These are phyloP conservation scores for Diversispora epigaea DNA, from an alignment of 192 early-diverging fungal genomes.

Conservation along the genomic window DNA sequence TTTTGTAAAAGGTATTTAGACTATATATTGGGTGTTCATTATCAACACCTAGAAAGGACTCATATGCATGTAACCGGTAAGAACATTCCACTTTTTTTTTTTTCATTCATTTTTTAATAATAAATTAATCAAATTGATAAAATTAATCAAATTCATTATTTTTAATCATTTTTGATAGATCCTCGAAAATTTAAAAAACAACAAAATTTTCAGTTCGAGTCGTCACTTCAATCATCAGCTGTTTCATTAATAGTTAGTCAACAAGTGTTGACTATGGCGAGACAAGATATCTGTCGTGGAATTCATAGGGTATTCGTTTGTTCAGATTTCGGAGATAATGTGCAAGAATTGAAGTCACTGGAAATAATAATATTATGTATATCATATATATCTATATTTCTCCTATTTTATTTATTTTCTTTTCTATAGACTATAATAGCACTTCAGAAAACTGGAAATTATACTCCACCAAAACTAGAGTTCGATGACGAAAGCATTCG, in stretches of 20 bases:
- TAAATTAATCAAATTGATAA: too few relatives aligned
- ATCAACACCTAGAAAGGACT: conserved; percentile 29
- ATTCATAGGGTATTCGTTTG: conserved; percentile 15
- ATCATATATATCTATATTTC: not conserved
- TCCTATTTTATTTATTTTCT: not conserved
- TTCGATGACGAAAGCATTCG: conserved; percentile 29
- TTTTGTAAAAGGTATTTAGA: conserved; percentile 29
- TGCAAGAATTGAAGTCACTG: not conserved
- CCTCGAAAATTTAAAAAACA: conserved; percentile 3
- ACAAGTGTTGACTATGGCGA: conserved; percentile 7
- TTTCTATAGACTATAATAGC: conserved; percentile 24
- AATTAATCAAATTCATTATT: too few relatives aligned
- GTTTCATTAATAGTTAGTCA: conserved; percentile 14
- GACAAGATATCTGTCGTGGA: conserved; percentile 31
- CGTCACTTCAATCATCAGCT: not conserved
- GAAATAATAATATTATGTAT: too few relatives aligned
- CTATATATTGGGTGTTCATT: conserved; percentile 33
- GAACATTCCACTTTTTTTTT: too few relatives aligned
- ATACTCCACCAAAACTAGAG: conserved; percentile 5
- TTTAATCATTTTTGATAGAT: not conserved
- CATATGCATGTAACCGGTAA: conserved; percentile 11
- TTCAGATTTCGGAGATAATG: not conserved
- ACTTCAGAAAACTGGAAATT: conserved; percentile 23
- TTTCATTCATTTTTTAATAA: too few relatives aligned
- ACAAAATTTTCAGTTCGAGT: not conserved